Base-by-base conservation (phyloP, 2,329 filamentous ascomycete genomes). In the Aspergillus calidoustus region DNA sequence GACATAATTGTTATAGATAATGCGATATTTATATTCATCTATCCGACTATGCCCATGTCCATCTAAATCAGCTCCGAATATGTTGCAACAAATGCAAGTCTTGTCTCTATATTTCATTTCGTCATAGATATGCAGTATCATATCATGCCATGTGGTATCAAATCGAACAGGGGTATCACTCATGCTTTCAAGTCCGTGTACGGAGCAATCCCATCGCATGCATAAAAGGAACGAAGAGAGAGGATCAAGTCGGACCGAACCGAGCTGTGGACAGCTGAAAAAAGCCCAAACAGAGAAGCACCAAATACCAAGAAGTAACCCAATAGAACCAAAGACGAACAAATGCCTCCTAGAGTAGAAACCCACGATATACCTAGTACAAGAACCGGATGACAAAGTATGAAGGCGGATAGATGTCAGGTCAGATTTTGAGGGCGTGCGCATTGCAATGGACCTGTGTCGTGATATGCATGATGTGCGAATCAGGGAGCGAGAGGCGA, bases 161-260 rank as follows among this genome's bases (percentile, higher is more conserved):
- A 54, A 54, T 55, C 22, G 57, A 50, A 59, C 38, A 63, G 61
- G 66, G 64, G 64, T 68, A 68, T 68, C 65, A 66, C 57, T 66
- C 57, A 62, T 61, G 61, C 49, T 38, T 30, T 57, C 51, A 63
- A 53, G 38, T 59, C 46, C 60, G 55, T 66, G 49, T 64, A 60
- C 49, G 58, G 57, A 60, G 60, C 41, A 64, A 65, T 53, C 55
- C 54, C 50, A 56, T 15, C 38, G 19, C 2, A 43, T 19, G 13
- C n/a, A 43, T 28, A 53, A 43, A 52, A 52, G 17, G 28, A 52
- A 54, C n/a, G 13, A 43, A 56, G 7, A 55, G 23, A 57, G 9
- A 41, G 17, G 38, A n/a, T 41, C 13, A 51, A n/a, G 28, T 25
- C 28, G 25, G 8, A n/a, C 25, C n/a, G 6, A 17, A 19, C n/a